Conservation (phyloP, 495 filamentous ascomycete species). For the Aspergillus ostianus region DNA sequence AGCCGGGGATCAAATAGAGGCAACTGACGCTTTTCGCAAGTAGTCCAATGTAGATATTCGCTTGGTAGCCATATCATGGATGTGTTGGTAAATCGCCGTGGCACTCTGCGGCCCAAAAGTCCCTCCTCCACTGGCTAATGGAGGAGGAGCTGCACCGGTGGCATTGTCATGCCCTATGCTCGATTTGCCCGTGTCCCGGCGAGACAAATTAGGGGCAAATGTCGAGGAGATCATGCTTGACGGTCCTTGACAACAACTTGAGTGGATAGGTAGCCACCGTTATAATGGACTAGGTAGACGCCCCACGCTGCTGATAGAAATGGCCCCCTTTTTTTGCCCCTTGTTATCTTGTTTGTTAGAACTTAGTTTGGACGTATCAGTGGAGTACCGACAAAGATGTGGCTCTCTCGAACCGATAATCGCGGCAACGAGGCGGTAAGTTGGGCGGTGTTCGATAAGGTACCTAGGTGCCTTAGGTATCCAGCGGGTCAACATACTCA, state of each 20-base stretch:
- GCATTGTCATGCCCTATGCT: constrained; percentile 28
- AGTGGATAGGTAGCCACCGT: background rate
- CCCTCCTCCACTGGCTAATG: constrained; percentile 34
- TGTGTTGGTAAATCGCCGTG: constrained; percentile 70
- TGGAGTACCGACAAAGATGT: no score
- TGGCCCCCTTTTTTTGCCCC: no score
- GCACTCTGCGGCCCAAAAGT: constrained; percentile 59
- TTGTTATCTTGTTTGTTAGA: no score
- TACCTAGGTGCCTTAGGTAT: no score
- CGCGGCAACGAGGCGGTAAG: no score
- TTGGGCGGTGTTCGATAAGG: no score
- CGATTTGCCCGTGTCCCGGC: constrained; percentile 41
- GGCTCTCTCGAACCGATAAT: no score
- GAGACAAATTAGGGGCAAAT: constrained; percentile 35
- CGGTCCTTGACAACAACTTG: background rate
- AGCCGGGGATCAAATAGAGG: background rate
- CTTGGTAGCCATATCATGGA: constrained; percentile 87
- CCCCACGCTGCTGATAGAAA: no score
- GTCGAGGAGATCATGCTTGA: constrained; percentile 36
- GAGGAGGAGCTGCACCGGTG: constrained; percentile 26
- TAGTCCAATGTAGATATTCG: constrained; percentile 96
- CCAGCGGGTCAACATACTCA: background rate
- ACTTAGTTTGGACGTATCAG: no score
- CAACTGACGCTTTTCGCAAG: constrained; percentile 78
- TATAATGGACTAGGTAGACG: background rate